Base-by-base conservation (phyloP, 208 protist genomes). In the Leishmania aethiopica region DNA sequence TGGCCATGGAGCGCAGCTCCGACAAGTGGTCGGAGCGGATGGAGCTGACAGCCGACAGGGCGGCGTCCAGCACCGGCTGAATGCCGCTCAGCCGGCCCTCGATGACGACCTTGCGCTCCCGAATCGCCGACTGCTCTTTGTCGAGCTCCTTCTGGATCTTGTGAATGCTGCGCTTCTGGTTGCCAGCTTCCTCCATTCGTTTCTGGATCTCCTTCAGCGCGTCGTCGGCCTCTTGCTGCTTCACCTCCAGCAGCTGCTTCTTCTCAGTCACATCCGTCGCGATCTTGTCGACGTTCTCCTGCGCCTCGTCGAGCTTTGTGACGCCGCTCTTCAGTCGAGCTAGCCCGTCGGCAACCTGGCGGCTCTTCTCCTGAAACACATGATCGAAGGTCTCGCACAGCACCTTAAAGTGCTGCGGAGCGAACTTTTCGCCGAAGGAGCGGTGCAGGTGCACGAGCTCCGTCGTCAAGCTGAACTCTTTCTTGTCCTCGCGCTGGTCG, bases 1-100 rank as follows among this genome's bases (percentile, higher is more conserved):
- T 95, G 73, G 94, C 94, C 90, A 99, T 96, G 59, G 96, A 96
- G 75, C 98, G 97, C 70, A 99, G 95, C 94, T 99, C 99, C 22
- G 93, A 91, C 28, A 99, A 86, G 67, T 99, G 95, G 64, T 99
- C 95, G 35, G 88, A 89, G 35, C 90, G 89, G 85, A 99, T 99
- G 69, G 90, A 89, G 72, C 97, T 97, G 17, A 99, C 99, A 25
- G 98, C 93, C 28, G 95, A 86, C 25, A 96, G 71, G 2, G 99
- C 99, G 28, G 90, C 93, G 80, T 99, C 98, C 47, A 99, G 89
- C 42, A 99, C 86, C 10, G 99, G 99, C 86, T 99, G 91, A 90
- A 99, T 98, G 35, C 92, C 86, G 55, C 88, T 92, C 45, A 99
- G 92, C 67, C 99, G 92, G 13, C 91, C 88, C 80, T 99, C 97